Evolutionary conservation across 1,139 yeast species (phyloP).

Genomic region (Kodamaea plutei): DNA sequence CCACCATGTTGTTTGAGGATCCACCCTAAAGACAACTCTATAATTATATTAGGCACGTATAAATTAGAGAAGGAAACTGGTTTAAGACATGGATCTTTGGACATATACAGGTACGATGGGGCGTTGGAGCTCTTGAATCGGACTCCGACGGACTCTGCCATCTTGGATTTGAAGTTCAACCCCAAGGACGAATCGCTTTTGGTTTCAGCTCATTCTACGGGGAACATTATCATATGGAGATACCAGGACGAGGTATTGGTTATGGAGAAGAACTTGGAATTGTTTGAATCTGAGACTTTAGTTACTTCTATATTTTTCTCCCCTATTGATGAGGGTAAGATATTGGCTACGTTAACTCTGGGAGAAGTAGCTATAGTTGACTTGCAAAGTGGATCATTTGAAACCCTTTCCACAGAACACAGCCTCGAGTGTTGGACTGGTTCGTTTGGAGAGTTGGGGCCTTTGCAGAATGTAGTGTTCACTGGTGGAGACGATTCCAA

Average conservation of each 20-base stretch:
- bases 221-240: slow-evolving; percentile 65
- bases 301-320: slow-evolving; percentile 67
- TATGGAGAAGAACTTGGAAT: slow-evolving; percentile 22
- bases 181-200: slow-evolving; percentile 49
- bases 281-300: slow-evolving; percentile 47
- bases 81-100: slow-evolving; percentile 68
- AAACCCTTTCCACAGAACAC: slow-evolving; percentile 38
- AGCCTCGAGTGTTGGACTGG: slow-evolving; percentile 89
- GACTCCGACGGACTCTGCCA: slow-evolving; percentile 53
- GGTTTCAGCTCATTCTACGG: slow-evolving; percentile 77
- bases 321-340: slow-evolving; percentile 27
- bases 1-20: slow-evolving; percentile 84
- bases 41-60: slow-evolving; percentile 73
- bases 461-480: slow-evolving; percentile 55
- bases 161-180: slow-evolving; percentile 68
- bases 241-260: slow-evolving; percentile 14
- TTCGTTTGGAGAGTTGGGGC: slow-evolving; percentile 58
- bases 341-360: slow-evolving; percentile 56
- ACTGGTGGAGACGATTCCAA: slow-evolving; percentile 91
- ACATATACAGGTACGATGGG: slow-evolving; percentile 40
- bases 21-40: slow-evolving; percentile 46
- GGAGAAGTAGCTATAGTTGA: slow-evolving; percentile 45
- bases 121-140: slow-evolving; percentile 16
- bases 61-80: slow-evolving; percentile 55
- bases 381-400: slow-evolving; percentile 13